phyloP scores from a whole-genome alignment of 768 basidiomycete species.

The Suillus hirtellus region DNA sequence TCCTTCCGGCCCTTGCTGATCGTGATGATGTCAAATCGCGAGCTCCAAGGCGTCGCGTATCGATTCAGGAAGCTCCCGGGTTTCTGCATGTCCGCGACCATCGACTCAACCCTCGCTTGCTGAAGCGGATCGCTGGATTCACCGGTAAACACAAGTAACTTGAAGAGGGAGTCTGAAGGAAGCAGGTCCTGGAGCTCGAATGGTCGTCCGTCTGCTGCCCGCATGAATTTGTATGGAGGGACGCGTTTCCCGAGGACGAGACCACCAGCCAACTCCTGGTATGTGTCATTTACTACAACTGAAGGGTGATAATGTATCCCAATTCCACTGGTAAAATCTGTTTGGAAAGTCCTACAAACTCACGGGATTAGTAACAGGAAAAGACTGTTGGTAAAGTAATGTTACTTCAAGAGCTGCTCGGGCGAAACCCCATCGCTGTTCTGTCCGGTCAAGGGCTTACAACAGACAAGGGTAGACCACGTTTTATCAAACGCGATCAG shows the following conservation, averaged over 20 bases:
- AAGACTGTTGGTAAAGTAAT: background rate
- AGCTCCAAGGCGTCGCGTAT: constrained; percentile 23
- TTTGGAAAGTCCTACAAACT: constrained; percentile 41
- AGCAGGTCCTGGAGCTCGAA: constrained; percentile 52
- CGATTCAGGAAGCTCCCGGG: constrained; percentile 27
- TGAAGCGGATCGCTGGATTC: constrained; percentile 31
- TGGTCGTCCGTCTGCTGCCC: constrained; percentile 46
- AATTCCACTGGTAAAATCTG: constrained; percentile 46
- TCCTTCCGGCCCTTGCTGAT: constrained; percentile 33
- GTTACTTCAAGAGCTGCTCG: constrained; percentile 46
- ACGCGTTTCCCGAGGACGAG: constrained; percentile 53
- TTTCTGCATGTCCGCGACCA: constrained; percentile 29
- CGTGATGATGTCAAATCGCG: constrained; percentile 33
- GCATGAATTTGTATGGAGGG: constrained; percentile 45
- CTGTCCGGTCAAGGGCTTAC: constrained; percentile 44
- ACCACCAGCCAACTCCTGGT: constrained; percentile 39
- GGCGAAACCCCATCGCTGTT: constrained; percentile 40
- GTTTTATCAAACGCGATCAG: constrained; percentile 55
- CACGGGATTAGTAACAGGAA: background rate
- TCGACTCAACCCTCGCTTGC: constrained; percentile 22
- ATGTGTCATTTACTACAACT: constrained; percentile 30
- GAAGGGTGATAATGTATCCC: constrained; percentile 50
- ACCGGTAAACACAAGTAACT: constrained; percentile 48
- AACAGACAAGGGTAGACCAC: constrained; percentile 52
- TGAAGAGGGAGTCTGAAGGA: constrained; percentile 48